Evolutionary conservation across 2,329 filamentous ascomycete genomes (phyloP).

Genomic region (Aspergillus quadricinctus): DNA sequence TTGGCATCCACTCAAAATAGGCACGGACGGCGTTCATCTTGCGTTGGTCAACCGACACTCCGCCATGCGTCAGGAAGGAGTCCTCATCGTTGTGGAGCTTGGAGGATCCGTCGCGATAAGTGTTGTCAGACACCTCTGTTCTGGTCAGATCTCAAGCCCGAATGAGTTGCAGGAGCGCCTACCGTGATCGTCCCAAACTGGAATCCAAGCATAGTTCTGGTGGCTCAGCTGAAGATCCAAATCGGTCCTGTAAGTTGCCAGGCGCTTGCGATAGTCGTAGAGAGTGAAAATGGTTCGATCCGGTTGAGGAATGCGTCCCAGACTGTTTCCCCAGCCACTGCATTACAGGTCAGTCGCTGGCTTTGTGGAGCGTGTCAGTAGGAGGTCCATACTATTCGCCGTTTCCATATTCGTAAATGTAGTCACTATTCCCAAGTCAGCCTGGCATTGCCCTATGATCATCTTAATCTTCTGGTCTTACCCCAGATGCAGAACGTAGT

Average conservation of each 20-base stretch:
- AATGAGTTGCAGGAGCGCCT: conserved; percentile 14
- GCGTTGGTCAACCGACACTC: conserved; percentile 64
- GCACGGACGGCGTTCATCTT: conserved; percentile 70
- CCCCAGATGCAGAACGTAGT: conserved; percentile 55
- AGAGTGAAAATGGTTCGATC: conserved; percentile 47
- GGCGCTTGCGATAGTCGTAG: conserved; percentile 52
- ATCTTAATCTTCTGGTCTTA: not conserved
- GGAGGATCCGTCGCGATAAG: conserved; percentile 58
- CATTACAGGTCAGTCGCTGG: not conserved
- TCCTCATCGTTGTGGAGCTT: conserved; percentile 63
- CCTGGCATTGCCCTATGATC: not conserved
- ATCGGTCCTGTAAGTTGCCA: conserved; percentile 59
- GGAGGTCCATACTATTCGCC: conserved; percentile 25
- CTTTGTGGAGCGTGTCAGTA: conserved; percentile 4
- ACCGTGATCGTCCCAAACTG: conserved; percentile 61
- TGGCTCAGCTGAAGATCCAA: conserved; percentile 55
- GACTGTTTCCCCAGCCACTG: conserved; percentile 47
- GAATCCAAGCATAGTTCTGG: conserved; percentile 58
- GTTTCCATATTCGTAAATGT: conserved; percentile 60
- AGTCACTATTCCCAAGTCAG: conserved; percentile 44
- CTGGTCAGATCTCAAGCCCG: conserved; percentile 1
- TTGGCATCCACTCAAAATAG: conserved; percentile 65
- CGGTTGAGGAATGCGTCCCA: conserved; percentile 52
- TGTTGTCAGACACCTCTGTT: conserved; percentile 60
- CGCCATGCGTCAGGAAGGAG: conserved; percentile 56